These are phyloP conservation scores for Ambrosia trifida DNA, from an alignment of 129 eudicot species.

Conservation along the genomic window DNA sequence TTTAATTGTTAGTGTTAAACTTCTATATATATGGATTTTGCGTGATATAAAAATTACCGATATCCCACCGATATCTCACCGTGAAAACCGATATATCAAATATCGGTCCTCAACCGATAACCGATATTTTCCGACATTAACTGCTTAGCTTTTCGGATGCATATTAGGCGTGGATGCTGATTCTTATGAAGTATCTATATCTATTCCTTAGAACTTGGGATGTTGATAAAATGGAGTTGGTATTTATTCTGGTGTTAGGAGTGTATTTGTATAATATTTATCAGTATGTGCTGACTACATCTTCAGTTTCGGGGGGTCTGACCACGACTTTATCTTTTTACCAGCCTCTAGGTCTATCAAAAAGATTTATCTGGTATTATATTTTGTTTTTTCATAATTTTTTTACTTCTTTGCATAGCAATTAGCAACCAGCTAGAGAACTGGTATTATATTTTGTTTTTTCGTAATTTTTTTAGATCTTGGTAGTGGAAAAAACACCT, in stretches of 20 bases:
- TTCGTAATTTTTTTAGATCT: neutral
- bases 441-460: too few relatives aligned
- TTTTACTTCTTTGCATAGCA: neutral
- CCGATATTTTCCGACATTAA: too few relatives aligned
- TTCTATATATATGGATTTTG: too few relatives aligned
- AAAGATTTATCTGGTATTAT: neutral
- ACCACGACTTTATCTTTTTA: neutral
- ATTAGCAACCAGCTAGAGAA: neutral
- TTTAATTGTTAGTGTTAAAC: too few relatives aligned
- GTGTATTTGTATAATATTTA: neutral
- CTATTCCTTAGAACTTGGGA: neutral
- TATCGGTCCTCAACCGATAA: too few relatives aligned
- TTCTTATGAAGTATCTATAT: neutral
- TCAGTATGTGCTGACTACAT: neutral
- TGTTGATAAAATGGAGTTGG: neutral
- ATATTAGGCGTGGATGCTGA: neutral
- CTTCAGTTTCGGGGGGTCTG: neutral
- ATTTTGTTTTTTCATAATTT: neutral
- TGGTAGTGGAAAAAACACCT: neutral
- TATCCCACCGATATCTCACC: too few relatives aligned
- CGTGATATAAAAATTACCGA: too few relatives aligned
- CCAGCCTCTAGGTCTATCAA: slow-evolving; percentile 1
- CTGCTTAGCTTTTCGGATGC: too few relatives aligned
- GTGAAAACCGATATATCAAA: too few relatives aligned
- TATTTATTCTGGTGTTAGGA: slow-evolving; percentile 4